Conservation (phyloP, 2,329 filamentous ascomycete species). For the Colletotrichum sp. region DNA sequence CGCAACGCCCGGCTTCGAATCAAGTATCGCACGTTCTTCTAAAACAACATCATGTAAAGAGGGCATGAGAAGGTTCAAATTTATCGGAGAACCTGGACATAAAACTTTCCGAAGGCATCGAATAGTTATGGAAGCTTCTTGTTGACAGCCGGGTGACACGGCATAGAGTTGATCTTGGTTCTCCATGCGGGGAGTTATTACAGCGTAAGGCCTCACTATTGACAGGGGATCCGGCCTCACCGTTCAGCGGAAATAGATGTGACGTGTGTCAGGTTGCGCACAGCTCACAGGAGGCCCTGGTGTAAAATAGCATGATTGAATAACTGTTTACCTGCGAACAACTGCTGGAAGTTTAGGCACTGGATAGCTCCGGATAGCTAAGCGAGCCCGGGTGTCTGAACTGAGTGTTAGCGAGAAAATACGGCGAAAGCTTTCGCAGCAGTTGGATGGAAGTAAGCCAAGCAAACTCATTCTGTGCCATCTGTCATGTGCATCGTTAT, state of each 20-base stretch:
- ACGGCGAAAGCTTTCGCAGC: rapidly evolving
- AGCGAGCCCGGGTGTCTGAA: background rate
- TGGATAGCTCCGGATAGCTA: background rate
- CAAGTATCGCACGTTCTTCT: rapidly evolving
- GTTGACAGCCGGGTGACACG: background rate
- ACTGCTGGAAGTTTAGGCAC: rapidly evolving
- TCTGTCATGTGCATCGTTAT: background rate
- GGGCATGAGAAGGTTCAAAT: background rate
- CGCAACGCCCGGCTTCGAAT: background rate
- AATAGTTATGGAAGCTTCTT: background rate
- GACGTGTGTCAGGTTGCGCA: background rate
- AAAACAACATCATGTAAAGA: background rate
- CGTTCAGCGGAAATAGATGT: background rate
- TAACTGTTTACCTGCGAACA: background rate
- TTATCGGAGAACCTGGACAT: background rate
- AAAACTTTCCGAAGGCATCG: rapidly evolving
- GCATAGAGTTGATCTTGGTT: background rate
- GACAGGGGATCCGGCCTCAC: background rate
- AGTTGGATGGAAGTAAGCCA: rapidly evolving
- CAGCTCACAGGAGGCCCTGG: background rate
- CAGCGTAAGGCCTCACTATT: rapidly evolving
- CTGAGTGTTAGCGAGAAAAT: background rate
- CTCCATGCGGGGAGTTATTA: background rate
- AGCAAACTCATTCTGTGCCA: rapidly evolving
- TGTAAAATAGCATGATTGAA: background rate